Conservation (phyloP, 2,329 filamentous ascomycete species). For the Cercospora janseana region DNA sequence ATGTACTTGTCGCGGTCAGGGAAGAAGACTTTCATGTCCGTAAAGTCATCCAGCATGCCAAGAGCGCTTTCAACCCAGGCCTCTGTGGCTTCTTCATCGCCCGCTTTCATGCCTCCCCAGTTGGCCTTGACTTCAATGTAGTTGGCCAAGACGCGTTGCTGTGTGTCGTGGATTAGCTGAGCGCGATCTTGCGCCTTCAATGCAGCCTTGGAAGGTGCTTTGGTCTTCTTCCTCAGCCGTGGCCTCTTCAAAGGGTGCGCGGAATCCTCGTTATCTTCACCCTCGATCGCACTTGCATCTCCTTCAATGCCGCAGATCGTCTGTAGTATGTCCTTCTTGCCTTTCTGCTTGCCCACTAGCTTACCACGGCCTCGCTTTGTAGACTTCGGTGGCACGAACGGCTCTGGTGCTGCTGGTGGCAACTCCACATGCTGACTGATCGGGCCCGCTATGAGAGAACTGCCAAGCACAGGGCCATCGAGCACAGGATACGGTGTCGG, state of each 20-base stretch:
- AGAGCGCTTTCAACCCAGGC: conserved; percentile 61
- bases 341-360: conserved; percentile 1
- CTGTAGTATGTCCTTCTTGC: conserved; percentile 6
- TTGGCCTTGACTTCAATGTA: conserved; percentile 41
- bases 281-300: conserved; percentile 4
- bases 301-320: conserved; percentile 8
- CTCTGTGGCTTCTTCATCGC: conserved; percentile 50
- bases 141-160: conserved; percentile 35
- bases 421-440: neutral
- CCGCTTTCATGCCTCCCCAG: conserved; percentile 46
- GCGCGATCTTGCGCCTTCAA: conserved; percentile 17
- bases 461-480: conserved; percentile 6
- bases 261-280: conserved; percentile 12
- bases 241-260: conserved; percentile 20
- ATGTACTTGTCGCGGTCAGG: conserved; percentile 50
- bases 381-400: conserved; percentile 6
- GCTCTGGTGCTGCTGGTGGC: conserved; percentile 6
- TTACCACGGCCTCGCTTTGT: conserved; percentile 12
- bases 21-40: conserved; percentile 60
- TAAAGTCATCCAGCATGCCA: conserved; percentile 59
- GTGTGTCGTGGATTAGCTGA: conserved; percentile 23
- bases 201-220: conserved; percentile 14
- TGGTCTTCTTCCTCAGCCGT: conserved; percentile 20
- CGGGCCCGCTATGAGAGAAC: conserved; percentile 7
- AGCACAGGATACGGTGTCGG: conserved; percentile 7